These are phyloP conservation scores for Trichoderma sp. DNA, from an alignment of 2,329 filamentous ascomycete species.

Conservation along the genomic window DNA sequence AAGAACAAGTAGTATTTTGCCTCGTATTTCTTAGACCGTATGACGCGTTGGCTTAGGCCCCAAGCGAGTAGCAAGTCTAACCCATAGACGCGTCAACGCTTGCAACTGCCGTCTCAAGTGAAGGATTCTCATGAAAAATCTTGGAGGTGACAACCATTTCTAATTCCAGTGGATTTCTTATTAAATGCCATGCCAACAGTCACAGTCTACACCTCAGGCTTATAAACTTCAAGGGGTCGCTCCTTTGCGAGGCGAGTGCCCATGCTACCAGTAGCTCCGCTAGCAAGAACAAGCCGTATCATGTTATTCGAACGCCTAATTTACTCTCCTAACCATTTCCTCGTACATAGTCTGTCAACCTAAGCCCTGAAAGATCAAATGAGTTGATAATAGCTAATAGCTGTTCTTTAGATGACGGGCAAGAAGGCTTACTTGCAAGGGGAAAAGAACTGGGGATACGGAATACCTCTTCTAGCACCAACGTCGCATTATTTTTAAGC, in stretches of 20 bases:
- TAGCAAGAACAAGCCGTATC: not conserved
- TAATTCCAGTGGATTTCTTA: not conserved
- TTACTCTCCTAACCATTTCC: not conserved
- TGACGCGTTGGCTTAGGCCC: not conserved
- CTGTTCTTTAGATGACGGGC: not conserved
- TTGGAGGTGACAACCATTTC: not conserved
- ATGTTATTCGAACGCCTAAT: not conserved
- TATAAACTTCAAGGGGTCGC: not conserved
- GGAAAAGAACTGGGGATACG: not conserved
- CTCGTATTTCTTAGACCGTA: not conserved
- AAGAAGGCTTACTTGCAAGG: not conserved
- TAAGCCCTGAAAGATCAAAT: not conserved
- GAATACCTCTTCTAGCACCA: not conserved
- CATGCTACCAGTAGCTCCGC: not conserved
- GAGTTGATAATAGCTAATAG: not conserved
- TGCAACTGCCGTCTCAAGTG: not conserved
- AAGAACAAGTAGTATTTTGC: not conserved
- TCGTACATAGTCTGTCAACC: not conserved
- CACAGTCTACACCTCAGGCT: not conserved
- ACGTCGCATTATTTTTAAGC: not conserved
- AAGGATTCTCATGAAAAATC: not conserved
- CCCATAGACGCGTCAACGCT: not conserved
- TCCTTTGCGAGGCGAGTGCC: not conserved
- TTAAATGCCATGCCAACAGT: accelerated
- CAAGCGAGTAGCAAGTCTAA: not conserved